Evolutionary conservation across 805 yeast species (phyloP).

Genomic region (Hanseniaspora lachancei): DNA sequence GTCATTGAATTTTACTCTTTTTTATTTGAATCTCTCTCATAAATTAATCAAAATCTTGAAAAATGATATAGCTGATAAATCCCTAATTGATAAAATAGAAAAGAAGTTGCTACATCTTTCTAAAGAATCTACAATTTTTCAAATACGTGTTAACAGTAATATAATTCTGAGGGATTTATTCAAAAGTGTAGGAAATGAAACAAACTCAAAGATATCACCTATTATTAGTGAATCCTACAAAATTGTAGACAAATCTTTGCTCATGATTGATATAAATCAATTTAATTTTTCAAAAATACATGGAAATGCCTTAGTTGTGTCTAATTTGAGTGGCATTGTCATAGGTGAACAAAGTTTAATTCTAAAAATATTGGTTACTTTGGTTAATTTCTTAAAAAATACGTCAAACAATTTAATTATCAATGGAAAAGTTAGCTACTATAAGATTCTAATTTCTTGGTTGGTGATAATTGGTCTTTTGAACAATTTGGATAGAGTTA

Average conservation of each 20-base stretch:
- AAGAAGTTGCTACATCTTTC: slow-evolving; percentile 28
- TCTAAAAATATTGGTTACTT: slow-evolving; percentile 33
- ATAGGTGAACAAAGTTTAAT: slow-evolving; percentile 32
- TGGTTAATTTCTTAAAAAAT: slow-evolving; percentile 33
- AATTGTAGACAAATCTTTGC: slow-evolving; percentile 25
- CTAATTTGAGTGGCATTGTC: slow-evolving; percentile 27
- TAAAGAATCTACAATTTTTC: slow-evolving; percentile 27
- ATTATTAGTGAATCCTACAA: slow-evolving; percentile 29
- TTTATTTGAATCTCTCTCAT: slow-evolving; percentile 19
- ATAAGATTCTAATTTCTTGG: slow-evolving; percentile 43
- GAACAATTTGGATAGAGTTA: slow-evolving; percentile 35
- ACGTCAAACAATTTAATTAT: slow-evolving; percentile 23
- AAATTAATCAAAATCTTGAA: slow-evolving; percentile 19
- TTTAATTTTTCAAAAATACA: slow-evolving; percentile 27
- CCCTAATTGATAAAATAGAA: slow-evolving; percentile 24
- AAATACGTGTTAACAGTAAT: slow-evolving; percentile 32
- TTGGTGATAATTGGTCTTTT: slow-evolving; percentile 48
- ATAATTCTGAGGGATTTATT: slow-evolving; percentile 27
- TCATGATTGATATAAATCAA: slow-evolving; percentile 21
- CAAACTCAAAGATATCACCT: slow-evolving; percentile 23
- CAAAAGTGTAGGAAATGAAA: slow-evolving; percentile 12
- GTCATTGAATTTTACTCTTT: slow-evolving; percentile 10
- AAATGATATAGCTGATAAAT: slow-evolving; percentile 24
- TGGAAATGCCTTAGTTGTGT: slow-evolving; percentile 30
- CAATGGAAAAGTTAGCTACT: slow-evolving; percentile 23